Conservation (phyloP, 2,329 filamentous ascomycete species). For the Chrysoporthe cubensis region DNA sequence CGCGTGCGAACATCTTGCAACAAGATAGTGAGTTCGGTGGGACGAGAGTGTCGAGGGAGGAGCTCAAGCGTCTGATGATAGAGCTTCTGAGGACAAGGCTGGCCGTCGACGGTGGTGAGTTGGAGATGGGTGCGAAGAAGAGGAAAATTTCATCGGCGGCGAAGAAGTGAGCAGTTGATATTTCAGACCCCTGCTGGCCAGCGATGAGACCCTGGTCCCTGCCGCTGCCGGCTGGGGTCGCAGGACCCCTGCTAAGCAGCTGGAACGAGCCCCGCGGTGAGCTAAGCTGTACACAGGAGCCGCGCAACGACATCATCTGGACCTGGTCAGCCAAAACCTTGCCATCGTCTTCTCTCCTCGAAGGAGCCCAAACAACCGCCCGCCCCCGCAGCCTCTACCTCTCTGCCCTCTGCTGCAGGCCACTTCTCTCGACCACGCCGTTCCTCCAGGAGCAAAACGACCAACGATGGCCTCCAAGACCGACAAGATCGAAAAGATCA, state of each 20-base stretch:
- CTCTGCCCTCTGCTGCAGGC: neutral
- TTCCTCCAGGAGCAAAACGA: neutral
- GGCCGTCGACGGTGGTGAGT: neutral
- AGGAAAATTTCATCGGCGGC: slow-evolving; percentile 14
- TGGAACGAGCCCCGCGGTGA: neutral
- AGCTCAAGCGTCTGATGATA: neutral
- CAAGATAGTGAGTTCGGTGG: neutral
- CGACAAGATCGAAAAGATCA: slow-evolving; percentile 61
- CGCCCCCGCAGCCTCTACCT: no score
- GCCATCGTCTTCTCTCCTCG: neutral
- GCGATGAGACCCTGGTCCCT: slow-evolving; percentile 10
- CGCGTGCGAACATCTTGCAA: slow-evolving; percentile 15
- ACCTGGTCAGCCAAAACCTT: neutral
- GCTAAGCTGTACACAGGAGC: neutral
- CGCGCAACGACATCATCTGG: neutral
- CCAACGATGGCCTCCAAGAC: slow-evolving; percentile 35
- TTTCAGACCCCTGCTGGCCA: slow-evolving; percentile 6
- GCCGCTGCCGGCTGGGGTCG: neutral
- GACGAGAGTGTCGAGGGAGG: neutral
- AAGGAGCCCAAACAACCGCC: neutral
- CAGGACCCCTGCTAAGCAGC: neutral
- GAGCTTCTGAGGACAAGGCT: neutral
- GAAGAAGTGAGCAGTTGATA: slow-evolving; percentile 1
- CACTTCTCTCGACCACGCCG: no score
- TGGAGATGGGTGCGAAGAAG: neutral